A percentile compares a stretch with the other conserved stretches of the same genome.
phyloP scores from a whole-genome alignment of 2,329 filamentous ascomycete species.

The Calycina herbarum region DNA sequence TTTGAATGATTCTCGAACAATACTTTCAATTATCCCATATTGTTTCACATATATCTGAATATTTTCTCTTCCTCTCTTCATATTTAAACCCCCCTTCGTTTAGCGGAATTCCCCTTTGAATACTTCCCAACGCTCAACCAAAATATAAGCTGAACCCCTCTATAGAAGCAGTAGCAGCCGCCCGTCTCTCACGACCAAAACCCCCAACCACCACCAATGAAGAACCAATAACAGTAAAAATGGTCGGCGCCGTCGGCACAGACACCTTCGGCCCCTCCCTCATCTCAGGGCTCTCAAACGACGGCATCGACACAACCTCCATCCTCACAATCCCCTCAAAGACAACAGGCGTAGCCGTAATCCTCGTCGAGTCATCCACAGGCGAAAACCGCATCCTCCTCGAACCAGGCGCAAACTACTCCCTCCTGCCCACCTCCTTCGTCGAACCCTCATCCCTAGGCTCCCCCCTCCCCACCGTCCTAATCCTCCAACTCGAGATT shows the following conservation, averaged over 20 bases:
- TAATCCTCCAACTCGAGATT: constrained; percentile 79
- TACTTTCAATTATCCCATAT: too few species aligned
- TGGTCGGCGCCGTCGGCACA: constrained; percentile 73
- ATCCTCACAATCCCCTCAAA: constrained; percentile 48
- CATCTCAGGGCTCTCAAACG: constrained; percentile 55
- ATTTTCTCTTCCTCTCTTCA: not conserved
- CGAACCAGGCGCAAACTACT: constrained; percentile 67
- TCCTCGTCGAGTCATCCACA: constrained; percentile 70
- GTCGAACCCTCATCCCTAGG: constrained; percentile 38
- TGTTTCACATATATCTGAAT: too few species aligned
- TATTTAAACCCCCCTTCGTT: not conserved
- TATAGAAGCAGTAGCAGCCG: constrained; percentile 71
- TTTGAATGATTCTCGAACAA: too few species aligned
- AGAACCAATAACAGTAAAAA: constrained; percentile 54
- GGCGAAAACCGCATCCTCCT: constrained; percentile 78
- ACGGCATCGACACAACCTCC: constrained; percentile 61
- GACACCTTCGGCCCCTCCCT: constrained; percentile 66
- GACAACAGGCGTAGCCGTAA: constrained; percentile 71
- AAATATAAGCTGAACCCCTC: not conserved
- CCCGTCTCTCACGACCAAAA: constrained; percentile 69
- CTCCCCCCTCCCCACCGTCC: constrained; percentile 55
- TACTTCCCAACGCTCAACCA: not conserved
- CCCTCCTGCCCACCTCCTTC: constrained; percentile 45
- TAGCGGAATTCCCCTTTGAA: not conserved
- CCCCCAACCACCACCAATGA: constrained; percentile 25